Conservation (phyloP, 345 rosid species). For the Bruguiera parviflora region DNA sequence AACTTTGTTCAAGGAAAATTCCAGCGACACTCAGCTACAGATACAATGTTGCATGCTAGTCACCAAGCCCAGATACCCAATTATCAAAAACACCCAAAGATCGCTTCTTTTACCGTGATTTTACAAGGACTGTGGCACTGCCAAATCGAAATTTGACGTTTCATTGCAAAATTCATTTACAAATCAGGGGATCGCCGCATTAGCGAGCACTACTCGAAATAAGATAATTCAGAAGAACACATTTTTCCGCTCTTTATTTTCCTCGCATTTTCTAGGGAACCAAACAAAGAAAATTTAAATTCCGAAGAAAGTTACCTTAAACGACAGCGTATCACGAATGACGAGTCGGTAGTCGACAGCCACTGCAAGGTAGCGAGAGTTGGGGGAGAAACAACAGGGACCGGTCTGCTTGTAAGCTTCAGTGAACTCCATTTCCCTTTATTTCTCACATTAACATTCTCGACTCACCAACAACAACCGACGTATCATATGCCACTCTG, state of each 20-base stretch:
- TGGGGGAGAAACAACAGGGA: slow-evolving; percentile 88
- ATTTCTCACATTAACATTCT: too few relatives aligned
- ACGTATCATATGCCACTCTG: too few relatives aligned
- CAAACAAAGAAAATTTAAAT: neutral
- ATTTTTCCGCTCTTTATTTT: neutral
- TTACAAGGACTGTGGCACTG: neutral
- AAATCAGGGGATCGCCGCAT: neutral
- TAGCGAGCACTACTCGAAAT: too few relatives aligned
- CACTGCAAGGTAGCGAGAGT: slow-evolving; percentile 81
- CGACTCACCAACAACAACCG: too few relatives aligned
- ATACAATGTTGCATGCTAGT: neutral
- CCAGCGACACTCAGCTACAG: neutral
- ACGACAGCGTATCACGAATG: slow-evolving; percentile 76
- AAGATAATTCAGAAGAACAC: neutral
- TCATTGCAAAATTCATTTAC: too few relatives aligned
- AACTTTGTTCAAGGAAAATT: neutral
- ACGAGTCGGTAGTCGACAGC: slow-evolving; percentile 89
- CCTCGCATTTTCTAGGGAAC: neutral
- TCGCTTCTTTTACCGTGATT: neutral
- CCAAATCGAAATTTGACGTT: neutral
- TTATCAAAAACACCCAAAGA: neutral
- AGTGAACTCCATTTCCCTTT: slow-evolving; percentile 73
- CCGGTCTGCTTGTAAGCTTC: slow-evolving; percentile 88
- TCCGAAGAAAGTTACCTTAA: slow-evolving; percentile 47
- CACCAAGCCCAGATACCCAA: neutral